phyloP scores from a whole-genome alignment of 2,329 filamentous ascomycete genomes.

The Fusarium nisikadoi region DNA sequence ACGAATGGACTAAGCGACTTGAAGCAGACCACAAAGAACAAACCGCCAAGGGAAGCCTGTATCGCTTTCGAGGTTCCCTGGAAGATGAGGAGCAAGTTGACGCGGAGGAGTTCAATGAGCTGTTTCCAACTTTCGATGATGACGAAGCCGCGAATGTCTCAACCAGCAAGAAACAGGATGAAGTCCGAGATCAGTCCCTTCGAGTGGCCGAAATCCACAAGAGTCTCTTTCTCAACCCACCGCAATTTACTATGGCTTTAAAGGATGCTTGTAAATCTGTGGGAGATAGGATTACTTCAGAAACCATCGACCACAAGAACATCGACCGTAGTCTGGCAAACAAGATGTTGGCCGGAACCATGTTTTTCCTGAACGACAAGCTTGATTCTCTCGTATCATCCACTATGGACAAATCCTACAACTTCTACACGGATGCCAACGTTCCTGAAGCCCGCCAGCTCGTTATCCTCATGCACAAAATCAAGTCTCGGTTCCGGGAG shows the following conservation, averaged over 20 bases:
- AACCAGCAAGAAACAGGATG: slow-evolving; percentile 48
- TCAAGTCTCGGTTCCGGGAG: slow-evolving; percentile 77
- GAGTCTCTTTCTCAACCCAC: slow-evolving; percentile 59
- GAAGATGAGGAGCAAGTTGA: slow-evolving; percentile 81
- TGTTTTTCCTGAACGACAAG: slow-evolving; percentile 73
- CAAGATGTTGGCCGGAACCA: slow-evolving; percentile 71
- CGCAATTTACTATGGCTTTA: slow-evolving; percentile 56
- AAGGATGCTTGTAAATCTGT: slow-evolving; percentile 56
- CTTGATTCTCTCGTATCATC: slow-evolving; percentile 56
- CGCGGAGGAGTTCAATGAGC: slow-evolving; percentile 77
- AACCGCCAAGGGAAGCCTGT: slow-evolving; percentile 79
- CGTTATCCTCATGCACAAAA: slow-evolving; percentile 73
- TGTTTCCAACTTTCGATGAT: slow-evolving; percentile 83
- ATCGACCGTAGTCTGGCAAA: slow-evolving; percentile 56
- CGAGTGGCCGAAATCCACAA: slow-evolving; percentile 70
- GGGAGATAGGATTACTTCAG: slow-evolving; percentile 51
- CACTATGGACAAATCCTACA: slow-evolving; percentile 66
- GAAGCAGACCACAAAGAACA: slow-evolving; percentile 80
- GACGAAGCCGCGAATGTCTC: slow-evolving; percentile 54
- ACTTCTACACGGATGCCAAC: slow-evolving; percentile 90
- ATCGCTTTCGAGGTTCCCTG: slow-evolving; percentile 81
- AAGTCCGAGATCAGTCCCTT: slow-evolving; percentile 67
- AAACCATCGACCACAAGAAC: slow-evolving; percentile 43
- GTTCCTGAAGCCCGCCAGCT: slow-evolving; percentile 79
- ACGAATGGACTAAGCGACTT: slow-evolving; percentile 82